phyloP scores from a whole-genome alignment of 176 grass and related monocot genomes.

The Cenchrus americanus region DNA sequence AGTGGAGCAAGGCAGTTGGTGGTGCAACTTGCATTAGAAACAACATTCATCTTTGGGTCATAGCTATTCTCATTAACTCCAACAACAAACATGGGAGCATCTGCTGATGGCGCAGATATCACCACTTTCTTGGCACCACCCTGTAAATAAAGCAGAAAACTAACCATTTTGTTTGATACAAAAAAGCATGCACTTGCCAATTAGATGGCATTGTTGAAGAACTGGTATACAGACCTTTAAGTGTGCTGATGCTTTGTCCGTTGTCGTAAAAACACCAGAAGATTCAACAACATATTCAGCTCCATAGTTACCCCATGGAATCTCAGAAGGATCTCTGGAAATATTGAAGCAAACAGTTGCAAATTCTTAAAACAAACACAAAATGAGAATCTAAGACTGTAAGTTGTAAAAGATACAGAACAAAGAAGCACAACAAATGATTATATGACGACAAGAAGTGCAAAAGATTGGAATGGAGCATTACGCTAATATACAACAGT shows the following conservation, averaged over 20 bases:
- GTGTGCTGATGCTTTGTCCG: conserved; percentile 81
- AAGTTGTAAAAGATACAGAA: conserved; percentile 13
- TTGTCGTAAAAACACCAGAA: conserved; percentile 92
- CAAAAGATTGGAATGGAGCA: not conserved
- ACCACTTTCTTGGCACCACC: conserved; percentile 98
- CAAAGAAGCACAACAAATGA: not conserved
- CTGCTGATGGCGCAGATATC: conserved; percentile 94
- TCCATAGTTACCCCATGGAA: conserved; percentile 88
- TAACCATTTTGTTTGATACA: conserved; percentile 18
- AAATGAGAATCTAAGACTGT: not conserved
- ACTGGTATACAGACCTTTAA: conserved; percentile 68
- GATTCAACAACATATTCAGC: conserved; percentile 94
- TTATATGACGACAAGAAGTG: conserved; percentile 1
- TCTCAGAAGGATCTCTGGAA: conserved; percentile 83
- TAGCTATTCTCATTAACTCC: conserved; percentile 93
- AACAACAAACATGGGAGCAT: conserved; percentile 99
- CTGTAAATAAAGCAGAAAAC: conserved; percentile 50
- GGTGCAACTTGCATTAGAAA: conserved; percentile 98
- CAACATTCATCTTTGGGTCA: conserved; percentile 84
- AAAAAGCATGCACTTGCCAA: conserved; percentile 5
- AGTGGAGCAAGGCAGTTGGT: conserved; percentile 99
- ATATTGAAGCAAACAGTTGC: conserved; percentile 24
- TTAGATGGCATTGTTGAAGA: conserved; percentile 5
- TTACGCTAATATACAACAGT: conserved; percentile 10
- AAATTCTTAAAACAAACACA: conserved; percentile 3